Evolutionary conservation across 2,329 filamentous ascomycete species (phyloP).

Genomic region (Mycocentrospora acerina): DNA sequence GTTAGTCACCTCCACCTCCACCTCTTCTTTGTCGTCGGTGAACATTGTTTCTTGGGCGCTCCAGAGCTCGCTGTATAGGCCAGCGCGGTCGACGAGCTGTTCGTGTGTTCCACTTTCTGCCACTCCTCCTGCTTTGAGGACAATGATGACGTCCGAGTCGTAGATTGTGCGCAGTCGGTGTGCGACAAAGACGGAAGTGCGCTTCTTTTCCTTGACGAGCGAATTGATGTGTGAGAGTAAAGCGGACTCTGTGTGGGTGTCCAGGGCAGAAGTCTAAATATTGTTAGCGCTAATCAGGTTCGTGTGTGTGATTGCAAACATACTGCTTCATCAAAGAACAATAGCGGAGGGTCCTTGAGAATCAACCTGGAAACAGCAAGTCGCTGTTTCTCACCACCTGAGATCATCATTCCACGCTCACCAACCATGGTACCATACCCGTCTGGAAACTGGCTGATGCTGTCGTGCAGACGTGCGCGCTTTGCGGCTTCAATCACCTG

Average conservation of each 20-base stretch:
- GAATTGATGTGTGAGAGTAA: constrained; percentile 90
- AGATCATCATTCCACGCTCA: constrained; percentile 95
- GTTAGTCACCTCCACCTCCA: constrained; percentile 1
- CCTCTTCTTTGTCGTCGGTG: constrained; percentile 14
- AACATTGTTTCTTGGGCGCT: constrained; percentile 55
- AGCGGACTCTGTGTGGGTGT: constrained; percentile 90
- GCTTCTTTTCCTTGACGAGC: constrained; percentile 81
- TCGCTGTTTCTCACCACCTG: constrained; percentile 89
- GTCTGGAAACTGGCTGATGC: constrained; percentile 73
- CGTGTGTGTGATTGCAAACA: constrained; percentile 38
- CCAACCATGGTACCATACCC: constrained; percentile 90
- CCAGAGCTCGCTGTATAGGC: constrained; percentile 89
- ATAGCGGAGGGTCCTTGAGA: constrained; percentile 82
- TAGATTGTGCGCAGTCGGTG: constrained; percentile 91
- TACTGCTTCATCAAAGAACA: constrained; percentile 92
- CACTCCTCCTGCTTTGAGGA: constrained; percentile 80
- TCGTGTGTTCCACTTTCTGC: constrained; percentile 87
- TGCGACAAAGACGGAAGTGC: constrained; percentile 93
- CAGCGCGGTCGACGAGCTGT: constrained; percentile 74
- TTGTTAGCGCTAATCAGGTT: constrained; percentile 4
- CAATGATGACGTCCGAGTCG: constrained; percentile 88
- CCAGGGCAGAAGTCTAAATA: constrained; percentile 72
- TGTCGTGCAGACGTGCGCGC: constrained; percentile 79
- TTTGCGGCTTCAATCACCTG: constrained; percentile 75
- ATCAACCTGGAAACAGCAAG: constrained; percentile 81